A percentile compares a stretch with the other conserved stretches of the same genome.
phyloP scores from a whole-genome alignment of 495 filamentous ascomycete genomes.

The Melanomma pulvis-pyrius region DNA sequence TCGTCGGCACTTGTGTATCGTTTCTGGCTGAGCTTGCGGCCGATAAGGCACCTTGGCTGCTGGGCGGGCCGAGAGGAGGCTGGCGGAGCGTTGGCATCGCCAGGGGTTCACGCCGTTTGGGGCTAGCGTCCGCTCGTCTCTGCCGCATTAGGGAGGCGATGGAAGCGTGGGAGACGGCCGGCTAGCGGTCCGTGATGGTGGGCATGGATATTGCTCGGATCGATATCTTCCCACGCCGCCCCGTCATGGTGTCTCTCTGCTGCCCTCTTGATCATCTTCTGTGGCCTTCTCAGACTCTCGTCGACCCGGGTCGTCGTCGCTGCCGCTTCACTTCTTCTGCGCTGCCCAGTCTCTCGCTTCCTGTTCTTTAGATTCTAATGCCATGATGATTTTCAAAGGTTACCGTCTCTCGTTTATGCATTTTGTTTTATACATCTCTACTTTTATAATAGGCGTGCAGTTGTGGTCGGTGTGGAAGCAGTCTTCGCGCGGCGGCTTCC shows the following conservation, averaged over 20 bases:
- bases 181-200: neutral
- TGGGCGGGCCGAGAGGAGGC: neutral
- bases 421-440: constrained; percentile 12
- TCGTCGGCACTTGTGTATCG: neutral
- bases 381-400: constrained; percentile 17
- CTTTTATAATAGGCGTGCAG: constrained; percentile 16
- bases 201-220: neutral
- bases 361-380: constrained; percentile 1
- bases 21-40: neutral
- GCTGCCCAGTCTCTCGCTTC: neutral
- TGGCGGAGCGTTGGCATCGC: neutral
- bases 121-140: neutral
- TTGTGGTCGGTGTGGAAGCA: constrained; percentile 20
- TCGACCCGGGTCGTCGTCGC: neutral
- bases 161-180: neutral
- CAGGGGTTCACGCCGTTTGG: neutral
- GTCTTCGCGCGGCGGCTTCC: neutral
- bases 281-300: neutral
- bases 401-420: constrained; percentile 14
- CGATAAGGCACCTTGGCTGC: neutral
- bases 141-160: neutral
- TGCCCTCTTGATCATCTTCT: neutral
- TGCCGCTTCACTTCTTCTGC: neutral
- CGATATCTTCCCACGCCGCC: neutral
- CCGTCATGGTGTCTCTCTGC: neutral